Base-by-base conservation (phyloP, 495 filamentous ascomycete genomes). In the Aspergillus biplanus region DNA sequence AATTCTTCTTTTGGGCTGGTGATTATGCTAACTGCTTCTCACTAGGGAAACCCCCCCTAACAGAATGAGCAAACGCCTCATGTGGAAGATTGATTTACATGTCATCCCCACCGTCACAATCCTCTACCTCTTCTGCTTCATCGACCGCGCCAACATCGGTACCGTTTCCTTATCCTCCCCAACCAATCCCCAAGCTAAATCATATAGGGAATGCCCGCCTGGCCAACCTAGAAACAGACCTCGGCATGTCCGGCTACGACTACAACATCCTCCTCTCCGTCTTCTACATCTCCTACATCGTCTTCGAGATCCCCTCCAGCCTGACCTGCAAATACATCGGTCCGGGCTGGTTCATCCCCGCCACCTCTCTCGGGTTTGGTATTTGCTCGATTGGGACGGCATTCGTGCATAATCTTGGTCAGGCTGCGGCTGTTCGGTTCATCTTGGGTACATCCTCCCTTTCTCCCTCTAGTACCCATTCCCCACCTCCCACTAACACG, bases 251-350 rank as follows among this genome's bases (percentile, higher is more conserved):
- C 11, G 83, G 82, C 9, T 77, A 83, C 59, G 75, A 84, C 71
- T 87, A 81, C 37, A 89, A 89, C 63, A 75, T 89, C 47, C 85
- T 86, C 18, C 77, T 89, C 1, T 82, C 86, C 54, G 79, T 89
- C 13, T 89, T 88, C 73, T 90, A 90, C 71, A 79, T 87, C 3
- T 86, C 84, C 37, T 91, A 90, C 69, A 84, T 86, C 52, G 70
- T 87, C 6, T 93, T 93, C 64, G 92, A 95, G 72, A 85, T 92
- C 48, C 92, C 92, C 0, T 90, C 89, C 39, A 95, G 92, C 69
- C 74, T 85, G 37, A 70, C 68, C 16, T 83, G 81, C 67, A 84
- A 83, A 61, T 78, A 73, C 74, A 72, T 83, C 34, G 80, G 80
- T 0, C 77, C 78, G 3, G 78, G 82, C 13, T 83, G 77, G 80